These are phyloP conservation scores for Chlorociboria aeruginascens DNA, from an alignment of 495 filamentous ascomycete genomes.

Conservation along the genomic window DNA sequence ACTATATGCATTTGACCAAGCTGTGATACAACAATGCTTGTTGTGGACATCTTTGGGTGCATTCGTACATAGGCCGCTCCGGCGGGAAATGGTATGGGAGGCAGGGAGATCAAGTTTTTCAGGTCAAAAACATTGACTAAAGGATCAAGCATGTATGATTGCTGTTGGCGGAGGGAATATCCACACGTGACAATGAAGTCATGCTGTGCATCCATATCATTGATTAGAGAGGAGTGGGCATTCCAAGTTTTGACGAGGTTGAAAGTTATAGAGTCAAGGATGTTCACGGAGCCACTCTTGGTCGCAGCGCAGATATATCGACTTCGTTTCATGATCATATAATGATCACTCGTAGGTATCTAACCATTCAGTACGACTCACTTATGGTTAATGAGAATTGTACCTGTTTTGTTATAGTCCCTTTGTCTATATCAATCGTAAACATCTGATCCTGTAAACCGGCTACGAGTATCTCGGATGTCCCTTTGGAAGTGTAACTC, in stretches of 20 bases:
- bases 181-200: conserved; percentile 91
- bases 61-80: conserved; percentile 87
- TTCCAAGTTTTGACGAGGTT: conserved; percentile 75
- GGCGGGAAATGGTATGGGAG: conserved; percentile 83
- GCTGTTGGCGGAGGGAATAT: conserved; percentile 49
- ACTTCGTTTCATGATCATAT: conserved; percentile 82
- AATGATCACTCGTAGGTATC: conserved; percentile 59
- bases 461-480: conserved; percentile 71
- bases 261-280: conserved; percentile 69
- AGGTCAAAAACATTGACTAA: conserved; percentile 91
- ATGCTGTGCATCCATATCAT: conserved; percentile 89
- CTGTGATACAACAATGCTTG: conserved; percentile 80
- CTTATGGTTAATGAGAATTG: conserved; percentile 1
- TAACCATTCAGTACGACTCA: conserved; percentile 21
- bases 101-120: conserved; percentile 69
- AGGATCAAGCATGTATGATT: conserved; percentile 61
- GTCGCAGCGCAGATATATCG: conserved; percentile 89
- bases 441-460: conserved; percentile 83
- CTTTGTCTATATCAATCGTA: conserved; percentile 79
- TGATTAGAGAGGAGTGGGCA: conserved; percentile 71
- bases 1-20: conserved; percentile 87
- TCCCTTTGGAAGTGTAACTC: conserved; percentile 80
- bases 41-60: conserved; percentile 90
- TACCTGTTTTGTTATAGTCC: conserved; percentile 60
- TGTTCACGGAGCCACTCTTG: conserved; percentile 66